Base-by-base conservation (phyloP, 345 rosid species). In the Toxicodendron radicans region DNA sequence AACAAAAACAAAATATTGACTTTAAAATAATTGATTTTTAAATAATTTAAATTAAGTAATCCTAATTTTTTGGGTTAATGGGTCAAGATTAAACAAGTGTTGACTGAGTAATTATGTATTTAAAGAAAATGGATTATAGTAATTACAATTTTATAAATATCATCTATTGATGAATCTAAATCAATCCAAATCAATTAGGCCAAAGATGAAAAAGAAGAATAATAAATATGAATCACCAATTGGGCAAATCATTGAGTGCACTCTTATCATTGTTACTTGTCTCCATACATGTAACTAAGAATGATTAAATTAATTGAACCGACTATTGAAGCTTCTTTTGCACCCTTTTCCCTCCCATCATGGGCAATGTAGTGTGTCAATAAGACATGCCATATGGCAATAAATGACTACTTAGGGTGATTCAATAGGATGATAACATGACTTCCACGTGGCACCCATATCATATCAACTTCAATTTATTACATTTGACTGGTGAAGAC, bases 381-480 rank as follows among this genome's bases (percentile, higher is more conserved):
- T 49, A 30, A 9, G 49, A 72, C 68, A 61, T 10, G 43, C 27
- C 67, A 32, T 33, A 33, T 12, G 68, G 59, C 68, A 49, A 61
- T 62, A 33, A 9, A 48, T 62, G 49, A 62, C 45, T 8, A 32
- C 13, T 49, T 72, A n/a, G 17, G 10, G 27, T 48, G 18, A 18
- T 27, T 38, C 23, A 32, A 41, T 17, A 3, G 14, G n/a, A 21
- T 21, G 18, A 35, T 69, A 56, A 56, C 8, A 10, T 33, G 52
- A 41, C 41, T 45, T 33, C 45, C 52, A 57, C 38, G 52, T 57
- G 73, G 64, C 38, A 41, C 48, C 24, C 8, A 3, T 9, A 10
- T 3, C 8, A 3, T 9, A 10, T 3, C 0, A 14, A n/a, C 14
- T 20, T 35, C 38, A 35, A 35, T 35, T 35, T 35, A 35, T 35